Base-by-base conservation (phyloP, 2,329 filamentous ascomycete species). In the Aschersonia sp. region DNA sequence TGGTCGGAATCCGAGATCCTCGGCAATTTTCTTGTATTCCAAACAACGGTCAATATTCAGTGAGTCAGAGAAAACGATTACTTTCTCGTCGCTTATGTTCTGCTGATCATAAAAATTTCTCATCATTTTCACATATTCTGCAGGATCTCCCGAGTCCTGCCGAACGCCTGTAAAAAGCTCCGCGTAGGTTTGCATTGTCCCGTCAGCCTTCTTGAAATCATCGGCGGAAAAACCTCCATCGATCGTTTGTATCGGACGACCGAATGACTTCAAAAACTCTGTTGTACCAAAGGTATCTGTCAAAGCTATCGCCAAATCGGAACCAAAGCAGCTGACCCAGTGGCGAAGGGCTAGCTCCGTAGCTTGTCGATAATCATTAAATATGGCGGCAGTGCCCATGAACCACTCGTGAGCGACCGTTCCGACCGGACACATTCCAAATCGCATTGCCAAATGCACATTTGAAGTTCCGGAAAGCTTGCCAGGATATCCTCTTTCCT, bases 331-430 rank as follows among this genome's bases (percentile, higher is more conserved):
- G 47, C 82, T 81, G 35, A 94, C 78, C 92, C 92, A 98, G 62
- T 94, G 88, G 50, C 80, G 74, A 55, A 98, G 69, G 0, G 88
- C 89, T 53, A 83, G 75, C 62, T 94, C 88, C 40, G 89, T 94
- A 3, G 92, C 89, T 52, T 77, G 73, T 55, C 80, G 76, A 61
- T 98, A 98, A 65, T 96, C 78, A 52, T 87, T 76, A 4, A 84
- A 86, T 56, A 96, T 88, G 40, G 92, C 89, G 1, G 92, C 92
- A 52, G 94, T 91, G 42, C 88, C 89, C 92, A 98, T 98, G 71
- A 96, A 97, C 92, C 92, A 98, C 67, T 98, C 92, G 60, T 98
- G 92, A 1, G 92, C 92, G 2, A 80, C 77, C 0, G 92, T 98
- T 4, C 92, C 92, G 9, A 97, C 78, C 0, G 92, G 89, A 3